phyloP scores from a whole-genome alignment of 495 filamentous ascomycete species.

The Annulohypoxylon maeteangense region DNA sequence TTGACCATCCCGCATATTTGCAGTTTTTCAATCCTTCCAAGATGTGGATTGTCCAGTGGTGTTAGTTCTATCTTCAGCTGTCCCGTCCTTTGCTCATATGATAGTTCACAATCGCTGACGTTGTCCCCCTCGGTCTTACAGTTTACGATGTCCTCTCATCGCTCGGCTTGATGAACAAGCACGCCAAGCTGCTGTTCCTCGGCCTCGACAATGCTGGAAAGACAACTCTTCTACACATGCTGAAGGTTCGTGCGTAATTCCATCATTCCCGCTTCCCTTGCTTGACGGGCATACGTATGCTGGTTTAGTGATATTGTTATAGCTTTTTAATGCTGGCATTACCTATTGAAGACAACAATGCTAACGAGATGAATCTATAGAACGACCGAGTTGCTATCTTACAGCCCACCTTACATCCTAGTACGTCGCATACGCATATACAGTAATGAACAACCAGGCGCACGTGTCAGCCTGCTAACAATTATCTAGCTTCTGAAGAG shows the following conservation, averaged over 20 bases:
- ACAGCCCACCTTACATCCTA: constrained; percentile 88
- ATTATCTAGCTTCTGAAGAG: constrained; percentile 83
- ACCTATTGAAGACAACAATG: background rate
- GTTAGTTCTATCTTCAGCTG: constrained; percentile 65
- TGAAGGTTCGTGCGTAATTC: constrained; percentile 74
- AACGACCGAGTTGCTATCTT: constrained; percentile 96
- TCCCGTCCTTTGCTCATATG: background rate
- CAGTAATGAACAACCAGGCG: constrained; percentile 20
- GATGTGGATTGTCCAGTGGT: constrained; percentile 99
- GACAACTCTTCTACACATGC: constrained; percentile 91
- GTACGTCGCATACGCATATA: constrained; percentile 62
- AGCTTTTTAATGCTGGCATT: background rate
- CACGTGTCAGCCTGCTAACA: constrained; percentile 40
- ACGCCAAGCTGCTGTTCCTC: constrained; percentile 92
- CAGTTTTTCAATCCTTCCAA: constrained; percentile 45
- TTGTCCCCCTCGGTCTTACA: constrained; percentile 50
- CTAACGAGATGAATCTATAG: constrained; percentile 53
- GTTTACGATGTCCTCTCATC: constrained; percentile 93
- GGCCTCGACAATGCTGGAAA: constrained; percentile 98
- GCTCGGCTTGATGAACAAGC: constrained; percentile 94
- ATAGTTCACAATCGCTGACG: constrained; percentile 39
- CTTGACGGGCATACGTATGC: background rate
- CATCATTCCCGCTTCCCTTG: constrained; percentile 9
- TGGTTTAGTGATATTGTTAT: background rate
- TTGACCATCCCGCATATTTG: constrained; percentile 26